Evolutionary conservation across 2,329 filamentous ascomycete genomes (phyloP).

Genomic region (Trichoderma brevicompactum): DNA sequence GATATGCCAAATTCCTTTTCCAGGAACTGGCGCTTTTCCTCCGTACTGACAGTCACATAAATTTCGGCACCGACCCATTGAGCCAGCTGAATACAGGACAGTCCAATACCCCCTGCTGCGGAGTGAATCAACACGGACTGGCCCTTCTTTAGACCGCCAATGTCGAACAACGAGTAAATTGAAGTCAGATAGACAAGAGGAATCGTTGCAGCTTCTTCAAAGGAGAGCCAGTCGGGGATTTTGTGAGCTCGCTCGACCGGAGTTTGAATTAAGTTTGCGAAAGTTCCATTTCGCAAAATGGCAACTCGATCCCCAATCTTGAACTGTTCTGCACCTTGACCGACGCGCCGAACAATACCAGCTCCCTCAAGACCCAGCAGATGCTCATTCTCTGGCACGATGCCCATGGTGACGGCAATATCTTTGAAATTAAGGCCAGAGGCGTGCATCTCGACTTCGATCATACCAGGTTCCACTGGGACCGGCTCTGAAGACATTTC

Average conservation of each 20-base stretch:
- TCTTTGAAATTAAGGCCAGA: constrained; percentile 13
- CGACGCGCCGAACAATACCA: neutral
- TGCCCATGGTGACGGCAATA: neutral
- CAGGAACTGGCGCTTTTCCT: constrained; percentile 38
- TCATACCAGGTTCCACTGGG: neutral
- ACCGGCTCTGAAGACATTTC: too few species aligned
- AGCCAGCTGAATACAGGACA: too few species aligned
- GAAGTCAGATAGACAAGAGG: neutral
- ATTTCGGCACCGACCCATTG: constrained; percentile 41
- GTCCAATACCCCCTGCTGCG: constrained; percentile 44
- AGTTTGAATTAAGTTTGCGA: too few species aligned
- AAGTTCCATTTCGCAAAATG: too few species aligned
- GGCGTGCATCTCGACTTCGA: constrained; percentile 1
- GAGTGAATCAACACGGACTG: constrained; percentile 45
- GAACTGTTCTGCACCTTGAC: too few species aligned
- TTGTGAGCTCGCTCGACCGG: neutral
- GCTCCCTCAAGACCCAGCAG: neutral
- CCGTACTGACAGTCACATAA: constrained; percentile 43
- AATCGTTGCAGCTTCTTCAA: neutral
- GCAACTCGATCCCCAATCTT: too few species aligned
- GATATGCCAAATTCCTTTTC: constrained; percentile 38
- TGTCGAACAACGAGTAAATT: neutral
- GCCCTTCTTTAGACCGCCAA: constrained; percentile 22
- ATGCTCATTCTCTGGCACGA: constrained; percentile 1
- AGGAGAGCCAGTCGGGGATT: neutral